Conservation (phyloP, 805 yeast genomes). For the Candida caryicola region DNA sequence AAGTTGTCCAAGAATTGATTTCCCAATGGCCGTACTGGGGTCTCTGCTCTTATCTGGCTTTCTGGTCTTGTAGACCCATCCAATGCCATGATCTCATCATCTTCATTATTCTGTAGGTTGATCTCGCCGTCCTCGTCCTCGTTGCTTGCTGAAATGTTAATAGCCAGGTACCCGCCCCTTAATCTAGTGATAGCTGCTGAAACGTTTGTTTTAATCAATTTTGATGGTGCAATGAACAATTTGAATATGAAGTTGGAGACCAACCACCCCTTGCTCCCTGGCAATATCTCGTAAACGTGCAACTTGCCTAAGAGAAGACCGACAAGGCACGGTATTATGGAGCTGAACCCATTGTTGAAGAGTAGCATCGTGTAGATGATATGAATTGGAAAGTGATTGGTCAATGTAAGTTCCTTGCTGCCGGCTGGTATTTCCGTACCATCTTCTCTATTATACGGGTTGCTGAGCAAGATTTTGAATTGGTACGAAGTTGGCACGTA, state of each 20-base stretch:
- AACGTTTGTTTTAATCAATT: neutral
- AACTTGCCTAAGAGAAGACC: conserved; percentile 40
- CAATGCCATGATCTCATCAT: conserved; percentile 23
- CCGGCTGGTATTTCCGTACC: conserved; percentile 1
- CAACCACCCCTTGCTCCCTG: conserved; percentile 35
- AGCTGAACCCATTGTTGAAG: conserved; percentile 37
- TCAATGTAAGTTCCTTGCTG: conserved; percentile 21
- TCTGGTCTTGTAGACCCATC: conserved; percentile 14
- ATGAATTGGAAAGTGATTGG: conserved; percentile 42
- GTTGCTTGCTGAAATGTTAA: conserved; percentile 15
- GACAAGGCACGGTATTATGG: conserved; percentile 34
- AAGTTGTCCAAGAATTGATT: conserved; percentile 61
- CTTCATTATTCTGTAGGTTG: conserved; percentile 13
- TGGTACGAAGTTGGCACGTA: conserved; percentile 34
- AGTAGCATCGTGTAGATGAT: conserved; percentile 31
- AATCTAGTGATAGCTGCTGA: neutral
- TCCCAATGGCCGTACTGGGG: conserved; percentile 60
- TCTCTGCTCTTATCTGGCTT: conserved; percentile 45
- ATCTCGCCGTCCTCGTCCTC: conserved; percentile 22
- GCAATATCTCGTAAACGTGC: conserved; percentile 32
- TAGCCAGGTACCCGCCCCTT: conserved; percentile 2
- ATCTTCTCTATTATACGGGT: conserved; percentile 12
- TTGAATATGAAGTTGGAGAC: conserved; percentile 27
- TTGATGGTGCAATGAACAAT: conserved; percentile 17
- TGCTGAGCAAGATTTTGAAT: conserved; percentile 30